Evolutionary conservation across 2,329 filamentous ascomycete genomes (phyloP).

Genomic region (Aplosporella prunicola): DNA sequence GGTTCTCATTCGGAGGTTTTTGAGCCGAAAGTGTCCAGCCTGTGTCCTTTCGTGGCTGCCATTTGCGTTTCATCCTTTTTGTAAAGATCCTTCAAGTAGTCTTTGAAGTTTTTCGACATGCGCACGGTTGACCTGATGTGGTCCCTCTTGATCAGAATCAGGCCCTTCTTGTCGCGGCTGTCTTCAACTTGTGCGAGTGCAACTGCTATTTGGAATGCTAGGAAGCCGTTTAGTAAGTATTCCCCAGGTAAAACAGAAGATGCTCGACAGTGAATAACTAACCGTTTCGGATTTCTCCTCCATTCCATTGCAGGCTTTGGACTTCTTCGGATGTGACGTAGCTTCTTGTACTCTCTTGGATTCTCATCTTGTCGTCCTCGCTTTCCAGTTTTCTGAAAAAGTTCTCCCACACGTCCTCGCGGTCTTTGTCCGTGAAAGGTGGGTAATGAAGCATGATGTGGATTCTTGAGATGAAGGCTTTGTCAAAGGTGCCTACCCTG

Average conservation of each 20-base stretch:
- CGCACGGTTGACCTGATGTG: slow-evolving; percentile 15
- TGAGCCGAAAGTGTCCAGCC: neutral
- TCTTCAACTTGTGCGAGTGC: slow-evolving; percentile 14
- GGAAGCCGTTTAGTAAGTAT: neutral
- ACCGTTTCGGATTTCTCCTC: slow-evolving; percentile 24
- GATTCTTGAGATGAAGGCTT: slow-evolving; percentile 17
- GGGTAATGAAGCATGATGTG: slow-evolving; percentile 15
- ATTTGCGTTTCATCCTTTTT: slow-evolving; percentile 11
- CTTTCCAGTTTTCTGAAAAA: slow-evolving; percentile 18
- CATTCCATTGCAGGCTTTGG: slow-evolving; percentile 19
- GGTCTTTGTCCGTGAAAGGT: slow-evolving; percentile 13
- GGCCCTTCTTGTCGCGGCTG: slow-evolving; percentile 10
- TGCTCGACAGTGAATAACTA: slow-evolving; percentile 5
- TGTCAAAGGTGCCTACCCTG: slow-evolving; percentile 15
- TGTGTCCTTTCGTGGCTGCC: neutral
- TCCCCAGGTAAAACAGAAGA: no score
- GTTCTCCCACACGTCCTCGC: slow-evolving; percentile 18
- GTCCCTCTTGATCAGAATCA: slow-evolving; percentile 10
- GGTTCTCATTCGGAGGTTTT: no score
- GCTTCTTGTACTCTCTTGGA: neutral
- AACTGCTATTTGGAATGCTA: slow-evolving; percentile 19
- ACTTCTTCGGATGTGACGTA: slow-evolving; percentile 11
- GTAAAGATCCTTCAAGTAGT: slow-evolving; percentile 14
- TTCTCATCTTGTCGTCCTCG: slow-evolving; percentile 11
- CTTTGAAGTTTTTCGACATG: slow-evolving; percentile 15